Evolutionary conservation across 2,329 filamentous ascomycete genomes (phyloP).

Genomic region (Juglanconis sp.): DNA sequence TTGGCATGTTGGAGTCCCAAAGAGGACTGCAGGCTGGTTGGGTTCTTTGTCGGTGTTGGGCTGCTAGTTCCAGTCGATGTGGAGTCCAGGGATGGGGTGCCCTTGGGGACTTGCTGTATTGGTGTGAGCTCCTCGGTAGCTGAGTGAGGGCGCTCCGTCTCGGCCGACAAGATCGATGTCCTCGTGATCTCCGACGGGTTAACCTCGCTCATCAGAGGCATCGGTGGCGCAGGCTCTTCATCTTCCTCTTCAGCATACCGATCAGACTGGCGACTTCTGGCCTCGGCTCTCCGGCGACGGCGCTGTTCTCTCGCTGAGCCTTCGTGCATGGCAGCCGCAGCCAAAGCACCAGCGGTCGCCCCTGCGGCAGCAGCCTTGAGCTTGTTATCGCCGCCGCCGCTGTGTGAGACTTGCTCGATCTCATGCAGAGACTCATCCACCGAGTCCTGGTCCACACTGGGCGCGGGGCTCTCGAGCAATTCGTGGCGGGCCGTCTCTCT

Average conservation of each 20-base stretch:
- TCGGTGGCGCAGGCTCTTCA: conserved; percentile 63
- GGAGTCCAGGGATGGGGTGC: conserved; percentile 57
- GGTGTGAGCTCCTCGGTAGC: conserved; percentile 61
- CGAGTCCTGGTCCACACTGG: conserved; percentile 47
- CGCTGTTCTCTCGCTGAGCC: conserved; percentile 50
- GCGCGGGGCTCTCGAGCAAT: conserved; percentile 47
- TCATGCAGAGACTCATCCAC: conserved; percentile 37
- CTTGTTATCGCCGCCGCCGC: conserved; percentile 34
- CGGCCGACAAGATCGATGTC: conserved; percentile 80
- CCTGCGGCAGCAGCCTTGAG: conserved; percentile 45
- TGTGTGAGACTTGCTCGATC: conserved; percentile 44
- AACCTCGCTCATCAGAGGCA: conserved; percentile 85
- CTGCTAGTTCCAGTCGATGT: conserved; percentile 35
- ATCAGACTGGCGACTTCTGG: conserved; percentile 45
- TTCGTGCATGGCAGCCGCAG: conserved; percentile 34
- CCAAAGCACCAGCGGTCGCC: conserved; percentile 37
- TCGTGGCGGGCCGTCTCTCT: conserved; percentile 52
- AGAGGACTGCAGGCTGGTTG: conserved; percentile 48
- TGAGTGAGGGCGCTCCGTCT: conserved; percentile 70
- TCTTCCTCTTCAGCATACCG: conserved; percentile 49
- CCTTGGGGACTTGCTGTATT: conserved; percentile 61
- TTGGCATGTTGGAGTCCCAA: conserved; percentile 68
- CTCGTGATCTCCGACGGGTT: conserved; percentile 84
- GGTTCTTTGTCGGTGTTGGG: conserved; percentile 58
- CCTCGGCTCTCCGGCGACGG: conserved; percentile 50